Conservation (phyloP, 129 eudicot genomes). For the Lactuca sativa region DNA sequence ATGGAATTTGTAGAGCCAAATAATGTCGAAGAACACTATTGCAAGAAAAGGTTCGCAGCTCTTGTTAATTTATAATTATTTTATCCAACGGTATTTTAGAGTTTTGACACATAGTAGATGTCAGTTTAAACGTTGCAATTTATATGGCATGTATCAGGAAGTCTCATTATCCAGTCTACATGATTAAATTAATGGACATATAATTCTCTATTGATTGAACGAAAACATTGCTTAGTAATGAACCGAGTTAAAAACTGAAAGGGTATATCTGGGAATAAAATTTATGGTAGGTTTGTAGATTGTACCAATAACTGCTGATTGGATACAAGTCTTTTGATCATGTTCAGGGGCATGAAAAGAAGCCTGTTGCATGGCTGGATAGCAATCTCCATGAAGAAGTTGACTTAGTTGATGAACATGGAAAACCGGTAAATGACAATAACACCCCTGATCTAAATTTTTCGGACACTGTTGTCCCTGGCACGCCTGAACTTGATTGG, state of each 20-base stretch:
- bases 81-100: not conserved
- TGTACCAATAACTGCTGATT: too few species aligned
- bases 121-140: not conserved
- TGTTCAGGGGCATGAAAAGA: too few species aligned
- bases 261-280: too few species aligned
- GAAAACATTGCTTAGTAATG: not conserved
- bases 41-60: too few species aligned
- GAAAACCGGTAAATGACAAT: not conserved
- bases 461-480: slow-evolving; percentile 17
- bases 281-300: too few species aligned
- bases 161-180: not conserved
- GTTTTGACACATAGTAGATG: not conserved
- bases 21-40: slow-evolving; percentile 5
- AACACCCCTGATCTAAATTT: not conserved
- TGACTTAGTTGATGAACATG: not conserved
- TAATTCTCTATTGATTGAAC: not conserved
- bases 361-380: not conserved
- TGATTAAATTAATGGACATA: too few species aligned
- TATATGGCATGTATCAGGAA: not conserved
- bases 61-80: not conserved
- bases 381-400: slow-evolving; percentile 12
- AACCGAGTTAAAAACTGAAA: not conserved
- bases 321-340: too few species aligned
- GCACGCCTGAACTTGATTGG: slow-evolving; percentile 27
- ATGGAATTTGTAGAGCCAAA: slow-evolving; percentile 26